Evolutionary conservation across 192 early-diverging fungal species (phyloP).

Genomic region (Mortierella claussenii): DNA sequence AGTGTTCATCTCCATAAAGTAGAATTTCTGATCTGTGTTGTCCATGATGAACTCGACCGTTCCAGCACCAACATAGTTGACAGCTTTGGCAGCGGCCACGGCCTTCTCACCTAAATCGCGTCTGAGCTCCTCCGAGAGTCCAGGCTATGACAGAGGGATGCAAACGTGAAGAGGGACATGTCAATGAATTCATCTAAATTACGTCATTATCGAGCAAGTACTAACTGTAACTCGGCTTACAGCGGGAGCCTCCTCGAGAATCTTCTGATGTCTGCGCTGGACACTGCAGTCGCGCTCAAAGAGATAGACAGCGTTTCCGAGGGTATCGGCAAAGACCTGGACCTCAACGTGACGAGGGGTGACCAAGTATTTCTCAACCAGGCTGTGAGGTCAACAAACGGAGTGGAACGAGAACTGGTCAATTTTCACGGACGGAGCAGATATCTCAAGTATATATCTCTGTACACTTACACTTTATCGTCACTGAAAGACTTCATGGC

Average conservation of each 20-base stretch:
- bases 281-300: constrained; percentile 97
- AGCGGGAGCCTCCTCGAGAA: constrained; percentile 96
- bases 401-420: not conserved
- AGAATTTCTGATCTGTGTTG: constrained; percentile 85
- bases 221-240: constrained; percentile 17
- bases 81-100: constrained; percentile 92
- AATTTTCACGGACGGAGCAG: not conserved
- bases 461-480: constrained; percentile 73
- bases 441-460: too few relatives aligned
- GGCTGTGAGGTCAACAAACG: constrained; percentile 5
- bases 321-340: constrained; percentile 93
- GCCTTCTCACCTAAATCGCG: constrained; percentile 84
- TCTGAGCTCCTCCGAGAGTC: constrained; percentile 77
- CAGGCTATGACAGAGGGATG: constrained; percentile 57
- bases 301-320: constrained; percentile 89
- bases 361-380: constrained; percentile 93
- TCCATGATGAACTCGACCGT: constrained; percentile 99
- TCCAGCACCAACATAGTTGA: constrained; percentile 93
- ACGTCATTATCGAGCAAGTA: too few relatives aligned
- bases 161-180: too few relatives aligned
- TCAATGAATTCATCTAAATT: too few relatives aligned
- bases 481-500: constrained; percentile 92
- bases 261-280: constrained; percentile 96
- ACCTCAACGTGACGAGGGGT: constrained; percentile 95
- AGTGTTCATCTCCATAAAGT: constrained; percentile 99